Evolutionary conservation across 2,329 filamentous ascomycete species (phyloP), one percentile per base, ranked within the genome.

Genomic region (Fusarium dimerum): DNA sequence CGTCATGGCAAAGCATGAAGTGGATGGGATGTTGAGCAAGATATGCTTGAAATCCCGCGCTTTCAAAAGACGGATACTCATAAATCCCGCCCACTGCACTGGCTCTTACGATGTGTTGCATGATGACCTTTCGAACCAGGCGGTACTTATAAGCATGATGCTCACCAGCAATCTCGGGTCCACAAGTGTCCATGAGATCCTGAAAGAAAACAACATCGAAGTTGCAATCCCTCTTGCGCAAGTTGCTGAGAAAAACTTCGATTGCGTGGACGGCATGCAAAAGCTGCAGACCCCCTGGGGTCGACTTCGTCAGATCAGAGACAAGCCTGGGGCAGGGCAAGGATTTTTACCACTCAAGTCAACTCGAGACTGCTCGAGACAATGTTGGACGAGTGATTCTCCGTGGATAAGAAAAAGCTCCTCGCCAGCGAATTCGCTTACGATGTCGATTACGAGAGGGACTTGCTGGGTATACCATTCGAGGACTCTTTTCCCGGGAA

Each of bases 341-440:
- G 16, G 12, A 15, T 43, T 38, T 13, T 12, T 68, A 81, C 78
- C 68, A 48, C 79, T 62, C 58, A 89, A 88, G 63, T 91, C 85
- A 40, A 92, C 79, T 18, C 79, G 11, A 18, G 4, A 41, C 7
- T 18, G 12, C 5, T 74, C 71, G 44, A 91, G 81, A 61, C 81
- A 86, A 52, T 88, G 73, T 7, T 83, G 73, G 11, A 92, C 73
- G n/a, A 92, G 69, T 1, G 87, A 87, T 62, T 92, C 87, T 30
- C 88, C 88, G 57, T 92, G 86, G 30, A 92, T 79, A 18, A 87
- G 73, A 66, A 91, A 92, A 11, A 87, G 76, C 65, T 90, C 88
- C 54, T 83, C 83, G 18, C 89, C 88, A 4, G 86, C 87, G 69
- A 89, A 92, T 65, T 92, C 89, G 40, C 88, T 87, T 5, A 91